Base-by-base conservation (phyloP, 352 stramenopile genomes). In the Globisporangium emineosum region DNA sequence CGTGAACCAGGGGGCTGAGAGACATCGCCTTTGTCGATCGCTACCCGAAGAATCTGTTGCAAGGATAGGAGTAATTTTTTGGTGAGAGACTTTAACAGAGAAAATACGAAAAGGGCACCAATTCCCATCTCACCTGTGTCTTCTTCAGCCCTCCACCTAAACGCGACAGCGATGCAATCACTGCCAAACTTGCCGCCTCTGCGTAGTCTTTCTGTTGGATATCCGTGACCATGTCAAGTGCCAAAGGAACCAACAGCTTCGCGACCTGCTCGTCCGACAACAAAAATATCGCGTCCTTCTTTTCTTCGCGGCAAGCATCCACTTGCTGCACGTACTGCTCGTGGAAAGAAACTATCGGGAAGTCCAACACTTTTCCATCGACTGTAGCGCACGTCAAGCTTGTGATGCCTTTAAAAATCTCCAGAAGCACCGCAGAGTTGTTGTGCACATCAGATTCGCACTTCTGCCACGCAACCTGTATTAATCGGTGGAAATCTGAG, bases 11-110 rank as follows among this genome's bases (percentile, higher is more conserved):
- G 81, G 19, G 81, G 73, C 60, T 94, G 83, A 17, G 86, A 91
- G 1, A 94, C 86, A 58, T 94, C 86, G 10, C 86, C 86, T 51
- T 93, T 94, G 42, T 93, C 83, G 21, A 94, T 91, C 7, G 83
- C 86, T 2, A 94, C 81, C 37, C 86, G 80, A 64, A 94, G 86
- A 70, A 94, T 86, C 78, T 93, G 35, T 15, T 25, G 8, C 33
- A 35, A 9, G 19, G 15, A 21, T 5, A 50, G 35, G 10, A 30
- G 17, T 15, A 42, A 49, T 32, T n/a, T 21, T 67, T 25, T 23
- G 9, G 29, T 37, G 3, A 29, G 7, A 21, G 12, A n/a, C 32
- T 42, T 37, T 50, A 10, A 40, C 27, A 57, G 27, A 5, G 8
- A 10, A 19, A 5, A 23, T 9, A 21, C 10, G 27, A 3, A n/a